phyloP scores from a whole-genome alignment of 2,329 filamentous ascomycete species.

The Sclerotinia nivalis region DNA sequence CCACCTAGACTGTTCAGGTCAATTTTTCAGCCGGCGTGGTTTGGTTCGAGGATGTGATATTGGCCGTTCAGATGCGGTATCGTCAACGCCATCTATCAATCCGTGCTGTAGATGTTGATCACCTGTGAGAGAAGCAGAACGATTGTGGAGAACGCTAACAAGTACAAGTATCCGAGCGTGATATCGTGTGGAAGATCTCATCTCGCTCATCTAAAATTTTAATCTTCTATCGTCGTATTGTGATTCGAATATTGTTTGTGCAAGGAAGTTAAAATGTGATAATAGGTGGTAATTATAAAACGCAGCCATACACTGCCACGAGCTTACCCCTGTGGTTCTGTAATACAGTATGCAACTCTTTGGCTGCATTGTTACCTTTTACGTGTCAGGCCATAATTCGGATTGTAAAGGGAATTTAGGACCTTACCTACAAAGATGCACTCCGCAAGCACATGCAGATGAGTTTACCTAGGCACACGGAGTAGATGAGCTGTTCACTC shows the following conservation, averaged over 20 bases:
- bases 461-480: background rate
- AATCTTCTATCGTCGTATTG: background rate
- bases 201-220: background rate
- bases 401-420: background rate
- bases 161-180: background rate
- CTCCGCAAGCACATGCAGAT: slow-evolving; percentile 19
- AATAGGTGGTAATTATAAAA: background rate
- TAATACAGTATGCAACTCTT: background rate
- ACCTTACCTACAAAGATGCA: slow-evolving; percentile 13
- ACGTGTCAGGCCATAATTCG: slow-evolving; percentile 27
- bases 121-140: background rate
- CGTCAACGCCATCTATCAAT: background rate
- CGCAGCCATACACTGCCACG: slow-evolving; percentile 13
- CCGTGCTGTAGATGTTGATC: slow-evolving; percentile 3
- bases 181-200: background rate
- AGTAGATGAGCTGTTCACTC: slow-evolving; percentile 16
- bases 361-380: slow-evolving; percentile 12
- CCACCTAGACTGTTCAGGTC: background rate
- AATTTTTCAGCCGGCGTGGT: background rate
- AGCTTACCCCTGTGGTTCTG: slow-evolving; percentile 8
- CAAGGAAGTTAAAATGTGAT: background rate
- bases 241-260: background rate
- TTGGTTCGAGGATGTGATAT: background rate
- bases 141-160: slow-evolving; percentile 8
- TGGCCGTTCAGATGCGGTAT: background rate